Evolutionary conservation across 345 rosid species (phyloP).

Genomic region (Barbarea vulgaris): DNA sequence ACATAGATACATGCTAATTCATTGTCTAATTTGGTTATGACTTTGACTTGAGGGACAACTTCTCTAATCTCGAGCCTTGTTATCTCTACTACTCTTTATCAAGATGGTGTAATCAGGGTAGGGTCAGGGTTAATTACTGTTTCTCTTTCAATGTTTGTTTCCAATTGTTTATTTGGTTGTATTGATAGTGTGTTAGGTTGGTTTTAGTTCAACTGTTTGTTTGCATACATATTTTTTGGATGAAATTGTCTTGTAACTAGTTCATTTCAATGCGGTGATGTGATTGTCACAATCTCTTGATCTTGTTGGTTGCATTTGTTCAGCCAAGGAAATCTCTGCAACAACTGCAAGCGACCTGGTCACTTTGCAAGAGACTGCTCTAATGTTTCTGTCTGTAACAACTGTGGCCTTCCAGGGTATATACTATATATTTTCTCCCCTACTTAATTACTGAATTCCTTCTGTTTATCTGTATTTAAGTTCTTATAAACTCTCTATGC

Average conservation of each 20-base stretch:
- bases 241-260: slow-evolving; percentile 7
- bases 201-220: slow-evolving; percentile 12
- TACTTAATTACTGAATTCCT: neutral
- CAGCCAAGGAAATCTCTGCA: slow-evolving; percentile 93
- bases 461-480: neutral
- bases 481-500: slow-evolving; percentile 17
- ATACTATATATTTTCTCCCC: neutral
- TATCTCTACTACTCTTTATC: neutral
- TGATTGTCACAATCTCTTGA: slow-evolving; percentile 15
- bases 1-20: neutral
- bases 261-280: neutral
- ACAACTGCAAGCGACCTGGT: slow-evolving; percentile 96
- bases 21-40: neutral
- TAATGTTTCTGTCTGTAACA: slow-evolving; percentile 95
- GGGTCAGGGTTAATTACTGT: neutral
- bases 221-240: slow-evolving; percentile 1
- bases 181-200: neutral
- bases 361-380: slow-evolving; percentile 98
- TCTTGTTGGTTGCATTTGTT: slow-evolving; percentile 30
- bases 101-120: neutral
- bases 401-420: slow-evolving; percentile 97
- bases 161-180: neutral
- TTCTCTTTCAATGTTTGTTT: neutral
- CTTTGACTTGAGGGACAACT: neutral
- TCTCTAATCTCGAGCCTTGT: slow-evolving; percentile 2